These are phyloP conservation scores for Spinacia oleracea DNA, from an alignment of 179 eudicot species.

Conservation along the genomic window DNA sequence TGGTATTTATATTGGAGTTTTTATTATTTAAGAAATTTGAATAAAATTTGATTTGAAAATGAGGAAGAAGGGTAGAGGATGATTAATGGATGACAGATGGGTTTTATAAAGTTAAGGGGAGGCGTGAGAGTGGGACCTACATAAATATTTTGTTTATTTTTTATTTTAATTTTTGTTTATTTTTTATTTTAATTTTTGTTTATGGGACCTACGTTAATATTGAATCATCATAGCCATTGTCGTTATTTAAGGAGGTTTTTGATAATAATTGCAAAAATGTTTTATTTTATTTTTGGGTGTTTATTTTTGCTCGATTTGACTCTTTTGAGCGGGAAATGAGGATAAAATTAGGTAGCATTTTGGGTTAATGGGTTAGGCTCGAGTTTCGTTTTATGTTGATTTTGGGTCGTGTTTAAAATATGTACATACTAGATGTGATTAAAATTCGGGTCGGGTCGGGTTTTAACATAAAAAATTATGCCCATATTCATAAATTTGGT, in stretches of 20 bases:
- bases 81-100: constrained; percentile 66
- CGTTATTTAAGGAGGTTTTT: constrained; percentile 6
- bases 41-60: neutral
- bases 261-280: neutral
- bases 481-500: too few species aligned
- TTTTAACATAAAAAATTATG: too few species aligned
- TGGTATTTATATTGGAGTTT: constrained; percentile 26
- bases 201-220: constrained; percentile 36
- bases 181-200: too few species aligned
- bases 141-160: too few species aligned
- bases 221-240: constrained; percentile 36
- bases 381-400: too few species aligned
- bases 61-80: constrained; percentile 16
- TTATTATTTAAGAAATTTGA: neutral
- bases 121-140: constrained; percentile 36
- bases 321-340: constrained; percentile 32
- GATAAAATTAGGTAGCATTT: too few species aligned
- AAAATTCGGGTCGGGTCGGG: too few species aligned
- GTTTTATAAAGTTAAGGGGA: constrained; percentile 39
- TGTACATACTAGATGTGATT: too few species aligned
- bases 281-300: neutral
- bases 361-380: too few species aligned
- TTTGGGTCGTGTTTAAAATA: too few species aligned
- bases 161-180: too few species aligned
- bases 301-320: constrained; percentile 16